Percentiles rank a stretch among this genome's conserved stretches.
phyloP scores from a whole-genome alignment of 768 basidiomycete species.

The Rhodotorula graminis region DNA sequence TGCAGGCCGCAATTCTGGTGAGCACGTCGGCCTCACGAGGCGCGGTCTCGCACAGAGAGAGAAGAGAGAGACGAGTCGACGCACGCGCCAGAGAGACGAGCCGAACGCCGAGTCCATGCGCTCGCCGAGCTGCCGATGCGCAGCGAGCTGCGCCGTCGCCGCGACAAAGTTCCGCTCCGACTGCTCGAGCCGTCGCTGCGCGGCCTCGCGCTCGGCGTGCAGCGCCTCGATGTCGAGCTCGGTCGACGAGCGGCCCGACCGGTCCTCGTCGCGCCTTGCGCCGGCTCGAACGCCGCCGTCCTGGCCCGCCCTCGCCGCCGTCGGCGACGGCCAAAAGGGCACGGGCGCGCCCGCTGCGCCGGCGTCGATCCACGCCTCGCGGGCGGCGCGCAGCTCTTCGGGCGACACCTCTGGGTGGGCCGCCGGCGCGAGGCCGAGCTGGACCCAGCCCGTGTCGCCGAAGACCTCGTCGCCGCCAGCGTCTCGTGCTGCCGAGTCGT shows the following conservation, averaged over 20 bases:
- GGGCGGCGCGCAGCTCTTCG: not conserved
- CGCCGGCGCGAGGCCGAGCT: not conserved
- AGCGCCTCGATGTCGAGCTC: no score
- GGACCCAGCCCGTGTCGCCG: constrained; percentile 11
- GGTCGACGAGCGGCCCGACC: no score
- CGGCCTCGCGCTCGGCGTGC: no score
- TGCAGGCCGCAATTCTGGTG: not conserved
- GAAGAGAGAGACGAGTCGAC: not conserved
- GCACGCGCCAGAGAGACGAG: constrained; percentile 12
- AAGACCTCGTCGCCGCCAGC: not conserved
- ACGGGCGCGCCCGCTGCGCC: no score
- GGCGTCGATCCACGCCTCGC: not conserved
- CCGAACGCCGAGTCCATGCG: no score
- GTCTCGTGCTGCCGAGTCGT: not conserved
- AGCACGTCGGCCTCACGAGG: not conserved
- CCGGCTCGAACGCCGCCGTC: no score
- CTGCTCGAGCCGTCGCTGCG: no score
- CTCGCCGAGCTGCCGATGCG: no score
- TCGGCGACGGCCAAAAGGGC: not conserved
- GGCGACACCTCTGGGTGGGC: not conserved
- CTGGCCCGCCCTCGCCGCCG: no score
- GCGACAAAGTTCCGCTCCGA: not conserved
- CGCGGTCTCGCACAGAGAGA: not conserved
- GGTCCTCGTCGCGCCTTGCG: no score
- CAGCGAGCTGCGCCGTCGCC: not conserved